Evolutionary conservation across 805 yeast genomes (phyloP), one percentile per base, ranked within the genome.

Genomic region (Wickerhamomyces tratensis): DNA sequence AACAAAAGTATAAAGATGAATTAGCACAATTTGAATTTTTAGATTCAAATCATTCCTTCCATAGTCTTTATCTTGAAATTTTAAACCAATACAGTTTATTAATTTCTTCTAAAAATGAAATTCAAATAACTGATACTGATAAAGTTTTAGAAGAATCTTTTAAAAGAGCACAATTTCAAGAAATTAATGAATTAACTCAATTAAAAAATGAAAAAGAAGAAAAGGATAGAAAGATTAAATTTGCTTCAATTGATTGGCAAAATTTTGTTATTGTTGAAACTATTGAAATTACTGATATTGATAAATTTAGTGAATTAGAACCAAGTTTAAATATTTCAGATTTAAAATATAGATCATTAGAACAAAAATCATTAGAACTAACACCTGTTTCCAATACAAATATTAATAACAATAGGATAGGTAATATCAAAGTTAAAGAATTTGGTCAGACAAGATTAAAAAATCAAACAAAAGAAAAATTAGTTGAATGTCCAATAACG

Each of bases 221-320:
- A 50, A 61, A 63, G 46, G 47, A 58, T 42, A 40, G 59, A 56
- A 70, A 69, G 44, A 49, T 77, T 6, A 79, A 74, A 36, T 86
- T 72, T 61, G 86, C 89, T 0, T 74, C 83, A 9, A 79, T 87
- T 25, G 88, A 89, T 61, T 91, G 98, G 98, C 79, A 80, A 43
- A 86, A 84, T 47, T 91, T 89, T 55, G 68, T 71, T 2, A 68
- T 86, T 14, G 82, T 86, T 7, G 86, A 79, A 40, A 77, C 81
- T 2, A 68, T 88, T 12, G 77, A 71, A 39, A 82, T 87, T 49
- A 75, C 76, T 13, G 78, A 76, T 2, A 60, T 75, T 7, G 88
- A 81, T 57, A 68, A 71, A 45, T 74, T 71, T 10, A 69, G 76
- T 5, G 82, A 77, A 40, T 62, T 58, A 35, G 68, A 74, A 1